phyloP scores from a whole-genome alignment of 345 rosid species.

The Excoecaria cochinchinensis region DNA sequence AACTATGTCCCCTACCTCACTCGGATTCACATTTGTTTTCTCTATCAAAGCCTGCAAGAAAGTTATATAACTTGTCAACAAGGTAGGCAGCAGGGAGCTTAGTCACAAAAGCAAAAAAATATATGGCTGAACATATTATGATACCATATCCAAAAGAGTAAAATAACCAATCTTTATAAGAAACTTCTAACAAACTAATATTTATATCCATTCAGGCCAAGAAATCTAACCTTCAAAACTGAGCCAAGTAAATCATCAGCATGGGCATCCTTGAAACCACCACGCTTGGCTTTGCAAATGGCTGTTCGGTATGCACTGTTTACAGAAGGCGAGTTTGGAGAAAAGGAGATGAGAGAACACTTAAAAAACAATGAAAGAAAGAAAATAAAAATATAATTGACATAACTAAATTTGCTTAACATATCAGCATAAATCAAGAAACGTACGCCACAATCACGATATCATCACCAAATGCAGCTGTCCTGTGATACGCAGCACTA shows the following conservation, averaged over 20 bases:
- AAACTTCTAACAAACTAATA: neutral
- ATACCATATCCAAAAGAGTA: neutral
- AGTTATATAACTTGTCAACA: conserved; percentile 1
- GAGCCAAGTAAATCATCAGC: conserved; percentile 81
- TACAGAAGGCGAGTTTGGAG: neutral
- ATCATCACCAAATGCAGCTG: conserved; percentile 78
- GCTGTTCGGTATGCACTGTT: conserved; percentile 87
- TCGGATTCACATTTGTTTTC: conserved; percentile 66
- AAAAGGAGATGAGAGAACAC: neutral
- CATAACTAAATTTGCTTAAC: neutral
- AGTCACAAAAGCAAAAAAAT: neutral
- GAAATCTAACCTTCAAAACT: conserved; percentile 68
- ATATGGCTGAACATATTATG: neutral
- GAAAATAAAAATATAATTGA: neutral
- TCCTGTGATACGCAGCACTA: conserved; percentile 54
- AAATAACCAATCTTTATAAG: neutral
- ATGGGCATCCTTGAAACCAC: conserved; percentile 90
- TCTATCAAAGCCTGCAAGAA: conserved; percentile 65
- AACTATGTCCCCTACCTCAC: conserved; percentile 88
- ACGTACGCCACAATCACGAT: conserved; percentile 93
- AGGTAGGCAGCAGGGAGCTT: neutral
- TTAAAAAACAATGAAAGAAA: neutral
- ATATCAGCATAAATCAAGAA: neutral
- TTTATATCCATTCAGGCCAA: neutral
- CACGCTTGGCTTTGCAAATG: conserved; percentile 82